Evolutionary conservation across 306 rosid species (phyloP).

Genomic region (Rosa rugosa): DNA sequence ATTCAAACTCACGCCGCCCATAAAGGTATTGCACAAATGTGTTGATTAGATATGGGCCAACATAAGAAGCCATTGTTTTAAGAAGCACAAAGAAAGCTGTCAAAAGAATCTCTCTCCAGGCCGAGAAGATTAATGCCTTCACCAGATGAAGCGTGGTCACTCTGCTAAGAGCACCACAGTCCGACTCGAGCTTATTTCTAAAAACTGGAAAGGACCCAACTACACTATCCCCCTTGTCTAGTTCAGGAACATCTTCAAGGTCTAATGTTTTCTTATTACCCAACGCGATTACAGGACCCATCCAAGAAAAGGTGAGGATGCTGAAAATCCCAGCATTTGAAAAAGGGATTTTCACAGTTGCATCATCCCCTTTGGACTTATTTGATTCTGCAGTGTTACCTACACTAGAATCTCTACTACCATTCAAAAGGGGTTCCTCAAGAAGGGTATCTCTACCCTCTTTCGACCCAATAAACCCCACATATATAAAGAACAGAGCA

Average conservation of each 20-base stretch:
- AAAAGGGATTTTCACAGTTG: conserved; percentile 42
- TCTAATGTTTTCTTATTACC: conserved; percentile 68
- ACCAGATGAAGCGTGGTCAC: conserved; percentile 51
- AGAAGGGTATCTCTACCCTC: conserved; percentile 39
- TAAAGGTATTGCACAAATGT: conserved; percentile 67
- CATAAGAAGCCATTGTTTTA: conserved; percentile 58
- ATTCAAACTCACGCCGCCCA: conserved; percentile 44
- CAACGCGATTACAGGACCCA: conserved; percentile 53
- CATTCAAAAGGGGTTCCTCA: conserved; percentile 68
- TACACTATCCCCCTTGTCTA: conserved; percentile 47
- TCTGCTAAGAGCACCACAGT: conserved; percentile 32
- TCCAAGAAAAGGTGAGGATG: conserved; percentile 73
- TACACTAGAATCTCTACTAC: conserved; percentile 22
- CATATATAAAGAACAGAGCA: conserved; percentile 48
- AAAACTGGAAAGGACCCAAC: conserved; percentile 45
- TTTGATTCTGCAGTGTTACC: conserved; percentile 27
- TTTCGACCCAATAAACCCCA: conserved; percentile 36
- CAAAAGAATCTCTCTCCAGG: conserved; percentile 55
- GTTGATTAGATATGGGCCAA: conserved; percentile 79
- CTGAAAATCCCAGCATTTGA: conserved; percentile 70
- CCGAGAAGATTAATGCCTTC: conserved; percentile 50
- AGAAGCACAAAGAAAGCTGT: conserved; percentile 42
- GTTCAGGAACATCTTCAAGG: conserved; percentile 80
- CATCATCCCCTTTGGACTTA: conserved; percentile 34
- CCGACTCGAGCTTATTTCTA: conserved; percentile 49